Evolutionary conservation across 2,329 filamentous ascomycete species (phyloP).

Genomic region (Botrytis pseudocinerea): DNA sequence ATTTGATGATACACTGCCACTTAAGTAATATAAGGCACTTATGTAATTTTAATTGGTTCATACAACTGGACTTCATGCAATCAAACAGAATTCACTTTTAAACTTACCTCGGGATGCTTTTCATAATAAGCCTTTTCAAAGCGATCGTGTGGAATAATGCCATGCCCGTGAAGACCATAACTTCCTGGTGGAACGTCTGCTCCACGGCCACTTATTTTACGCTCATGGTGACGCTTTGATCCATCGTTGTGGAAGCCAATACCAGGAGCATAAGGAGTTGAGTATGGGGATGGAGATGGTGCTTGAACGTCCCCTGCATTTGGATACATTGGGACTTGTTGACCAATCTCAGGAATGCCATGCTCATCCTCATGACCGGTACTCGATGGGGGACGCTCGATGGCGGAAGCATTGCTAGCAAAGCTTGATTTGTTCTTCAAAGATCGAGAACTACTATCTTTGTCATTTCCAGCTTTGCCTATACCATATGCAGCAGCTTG

Average conservation of each 20-base stretch:
- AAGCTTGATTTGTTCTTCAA: conserved; percentile 65
- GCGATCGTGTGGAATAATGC: conserved; percentile 71
- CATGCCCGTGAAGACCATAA: conserved; percentile 91
- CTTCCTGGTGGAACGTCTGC: conserved; percentile 78
- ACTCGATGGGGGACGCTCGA: conserved; percentile 56
- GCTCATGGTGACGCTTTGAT: conserved; percentile 58
- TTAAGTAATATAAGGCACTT: neutral
- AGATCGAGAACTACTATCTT: conserved; percentile 50
- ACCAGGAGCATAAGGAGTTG: conserved; percentile 34
- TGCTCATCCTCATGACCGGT: conserved; percentile 65
- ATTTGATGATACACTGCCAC: neutral
- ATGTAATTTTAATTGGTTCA: neutral
- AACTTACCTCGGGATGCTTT: conserved; percentile 72
- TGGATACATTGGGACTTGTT: conserved; percentile 90
- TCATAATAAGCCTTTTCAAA: conserved; percentile 91
- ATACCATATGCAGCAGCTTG: conserved; percentile 83
- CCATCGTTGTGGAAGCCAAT: conserved; percentile 57
- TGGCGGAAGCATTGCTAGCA: conserved; percentile 48
- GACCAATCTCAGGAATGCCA: conserved; percentile 89
- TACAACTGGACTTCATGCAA: neutral
- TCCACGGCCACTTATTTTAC: conserved; percentile 71
- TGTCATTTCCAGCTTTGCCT: conserved; percentile 63
- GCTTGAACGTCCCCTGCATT: conserved; percentile 95
- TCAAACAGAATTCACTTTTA: neutral
- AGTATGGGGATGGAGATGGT: conserved; percentile 70